A percentile compares a stretch with the other conserved stretches of the same genome.
Evolutionary conservation across 2,329 filamentous ascomycete species (phyloP).

Genomic region (Penicillium sp.): DNA sequence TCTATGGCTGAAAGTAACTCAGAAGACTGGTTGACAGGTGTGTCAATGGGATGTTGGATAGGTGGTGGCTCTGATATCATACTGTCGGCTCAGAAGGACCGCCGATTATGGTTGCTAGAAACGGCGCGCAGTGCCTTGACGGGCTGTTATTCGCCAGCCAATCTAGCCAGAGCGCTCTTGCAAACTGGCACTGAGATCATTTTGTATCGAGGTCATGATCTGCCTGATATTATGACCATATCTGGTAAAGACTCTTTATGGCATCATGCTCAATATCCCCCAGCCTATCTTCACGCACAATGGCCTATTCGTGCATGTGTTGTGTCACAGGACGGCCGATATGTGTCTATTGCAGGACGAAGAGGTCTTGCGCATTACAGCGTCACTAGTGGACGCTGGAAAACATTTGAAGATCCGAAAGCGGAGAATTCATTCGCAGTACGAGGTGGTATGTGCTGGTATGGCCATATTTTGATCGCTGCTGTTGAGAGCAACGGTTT

Average conservation of each 20-base stretch:
- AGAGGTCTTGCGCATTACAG: slow-evolving; percentile 94
- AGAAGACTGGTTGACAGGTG: slow-evolving; percentile 80
- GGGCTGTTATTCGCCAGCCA: slow-evolving; percentile 85
- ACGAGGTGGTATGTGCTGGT: slow-evolving; percentile 97
- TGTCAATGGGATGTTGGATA: slow-evolving; percentile 77
- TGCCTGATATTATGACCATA: slow-evolving; percentile 84
- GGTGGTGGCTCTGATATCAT: slow-evolving; percentile 83
- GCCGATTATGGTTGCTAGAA: slow-evolving; percentile 80
- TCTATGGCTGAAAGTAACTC: slow-evolving; percentile 62
- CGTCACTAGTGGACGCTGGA: slow-evolving; percentile 90
- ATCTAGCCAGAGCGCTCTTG: slow-evolving; percentile 81
- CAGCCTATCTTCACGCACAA: slow-evolving; percentile 80
- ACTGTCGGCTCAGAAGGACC: slow-evolving; percentile 65
- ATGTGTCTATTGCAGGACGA: slow-evolving; percentile 91
- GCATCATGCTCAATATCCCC: slow-evolving; percentile 85
- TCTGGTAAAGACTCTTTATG: slow-evolving; percentile 91
- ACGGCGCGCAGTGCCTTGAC: slow-evolving; percentile 92
- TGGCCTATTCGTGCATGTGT: slow-evolving; percentile 89
- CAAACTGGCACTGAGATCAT: slow-evolving; percentile 86
- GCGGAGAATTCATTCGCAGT: slow-evolving; percentile 90
- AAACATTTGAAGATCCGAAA: slow-evolving; percentile 77
- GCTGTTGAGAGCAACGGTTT: slow-evolving; percentile 81
- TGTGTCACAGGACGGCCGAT: slow-evolving; percentile 86
- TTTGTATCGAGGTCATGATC: slow-evolving; percentile 88
- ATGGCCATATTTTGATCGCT: slow-evolving; percentile 89